Base-by-base conservation (phyloP, 2,329 filamentous ascomycete species). In the Cladophialophora exuberans region DNA sequence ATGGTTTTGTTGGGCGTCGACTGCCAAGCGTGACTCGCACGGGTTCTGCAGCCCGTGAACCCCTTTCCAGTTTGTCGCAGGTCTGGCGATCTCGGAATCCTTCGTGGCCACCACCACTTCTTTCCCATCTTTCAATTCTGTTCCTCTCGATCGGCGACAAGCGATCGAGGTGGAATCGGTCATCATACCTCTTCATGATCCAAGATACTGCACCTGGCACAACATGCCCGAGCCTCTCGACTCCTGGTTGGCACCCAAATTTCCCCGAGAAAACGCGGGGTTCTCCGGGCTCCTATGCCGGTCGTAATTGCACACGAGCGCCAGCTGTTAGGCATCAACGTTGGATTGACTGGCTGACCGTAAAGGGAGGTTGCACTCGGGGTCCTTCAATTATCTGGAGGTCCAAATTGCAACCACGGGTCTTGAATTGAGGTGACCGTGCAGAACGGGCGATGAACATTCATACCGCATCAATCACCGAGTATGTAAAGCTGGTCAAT, bases 261-360 rank as follows among this genome's bases (percentile, higher is more conserved):
- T 22, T 45, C 49, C 22, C 41, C 39, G 41, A 45, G 20, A 42
- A 30, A 44, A 45, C 41, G 49, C 49, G 49, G 49, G 49, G 49
- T 52, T 52, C 39, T 52, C 49, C 49, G 49, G 38, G 6, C 15
- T 45, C 15, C 23, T 10, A 23, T 30, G 17, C 25, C 46, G 5
- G 17, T 17, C 30, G 46, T 17, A n/a, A 39, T 20, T 15, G 13
- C 46, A 41, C 23, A n/a, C 33, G 20, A 31, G 17, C 23, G 42
- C 35, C 23, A 33, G 18, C 23, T 28, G 23, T 33, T 18, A 28
- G 46, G 35, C n/a, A n/a, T n/a, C n/a, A n/a, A n/a, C n/a, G n/a
- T n/a, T n/a, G n/a, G n/a, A n/a, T n/a, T n/a, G n/a, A n/a, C n/a
- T n/a, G n/a, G n/a, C n/a, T n/a, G n/a, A n/a, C n/a, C n/a, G n/a